A percentile compares a stretch with the other conserved stretches of the same genome.
Conservation (phyloP, 805 yeast species). For the Brettanomyces custersianus region DNA sequence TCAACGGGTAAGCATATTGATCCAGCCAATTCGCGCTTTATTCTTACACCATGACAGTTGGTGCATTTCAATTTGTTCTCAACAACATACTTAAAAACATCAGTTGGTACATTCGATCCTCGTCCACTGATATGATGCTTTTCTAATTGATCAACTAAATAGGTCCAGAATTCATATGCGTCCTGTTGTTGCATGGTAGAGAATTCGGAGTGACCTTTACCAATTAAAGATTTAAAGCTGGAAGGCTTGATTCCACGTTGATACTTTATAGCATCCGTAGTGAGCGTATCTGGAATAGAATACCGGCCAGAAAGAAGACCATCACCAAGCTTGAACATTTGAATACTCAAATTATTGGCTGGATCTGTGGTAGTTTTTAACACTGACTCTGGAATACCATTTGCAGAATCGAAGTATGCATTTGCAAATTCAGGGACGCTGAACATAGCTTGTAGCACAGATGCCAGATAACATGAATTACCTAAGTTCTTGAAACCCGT, state of each 20-base stretch:
- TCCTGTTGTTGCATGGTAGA: slow-evolving; percentile 88
- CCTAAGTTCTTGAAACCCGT: slow-evolving; percentile 89
- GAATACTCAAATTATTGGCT: slow-evolving; percentile 58
- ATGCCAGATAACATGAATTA: slow-evolving; percentile 83
- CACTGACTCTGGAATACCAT: slow-evolving; percentile 26
- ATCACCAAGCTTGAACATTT: slow-evolving; percentile 68
- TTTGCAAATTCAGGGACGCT: slow-evolving; percentile 30
- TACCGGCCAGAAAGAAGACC: slow-evolving; percentile 73
- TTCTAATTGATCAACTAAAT: slow-evolving; percentile 57
- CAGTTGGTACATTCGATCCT: slow-evolving; percentile 35
- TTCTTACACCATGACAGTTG: slow-evolving; percentile 52
- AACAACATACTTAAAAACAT: slow-evolving; percentile 52
- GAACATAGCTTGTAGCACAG: slow-evolving; percentile 68
- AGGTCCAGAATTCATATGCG: slow-evolving; percentile 80
- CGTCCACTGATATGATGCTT: slow-evolving; percentile 26
- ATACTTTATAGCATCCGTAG: slow-evolving; percentile 36
- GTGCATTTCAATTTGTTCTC: slow-evolving; percentile 55
- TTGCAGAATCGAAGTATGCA: slow-evolving; percentile 27
- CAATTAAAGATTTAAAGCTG: slow-evolving; percentile 67
- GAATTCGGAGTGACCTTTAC: slow-evolving; percentile 74
- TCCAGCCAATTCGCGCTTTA: slow-evolving; percentile 49
- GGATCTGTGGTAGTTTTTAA: slow-evolving; percentile 38
- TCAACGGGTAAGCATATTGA: slow-evolving; percentile 53
- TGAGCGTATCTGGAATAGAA: slow-evolving; percentile 44
- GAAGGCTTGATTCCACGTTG: slow-evolving; percentile 74